phyloP scores from a whole-genome alignment of 768 basidiomycete genomes.

The Suillus decipiens region DNA sequence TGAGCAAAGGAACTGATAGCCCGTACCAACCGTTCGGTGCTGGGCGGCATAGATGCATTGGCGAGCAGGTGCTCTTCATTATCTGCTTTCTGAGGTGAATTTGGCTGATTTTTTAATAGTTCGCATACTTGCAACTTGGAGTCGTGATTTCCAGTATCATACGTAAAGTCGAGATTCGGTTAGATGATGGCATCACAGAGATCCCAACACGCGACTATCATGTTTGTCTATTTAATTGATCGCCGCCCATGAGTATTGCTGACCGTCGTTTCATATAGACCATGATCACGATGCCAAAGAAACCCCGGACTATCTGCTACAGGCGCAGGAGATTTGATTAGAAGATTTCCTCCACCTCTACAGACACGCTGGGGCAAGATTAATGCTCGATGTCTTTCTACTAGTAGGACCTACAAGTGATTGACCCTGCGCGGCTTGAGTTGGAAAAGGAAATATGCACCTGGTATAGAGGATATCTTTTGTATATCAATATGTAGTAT shows the following conservation, averaged over 20 bases:
- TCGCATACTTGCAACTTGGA: constrained; percentile 93
- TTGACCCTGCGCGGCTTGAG: no score
- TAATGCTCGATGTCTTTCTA: no score
- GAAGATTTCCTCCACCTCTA: no score
- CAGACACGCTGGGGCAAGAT: no score
- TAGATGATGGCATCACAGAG: constrained; percentile 51
- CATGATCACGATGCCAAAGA: constrained; percentile 89
- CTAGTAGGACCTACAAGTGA: no score
- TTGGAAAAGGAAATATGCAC: no score
- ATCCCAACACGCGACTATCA: constrained; percentile 57
- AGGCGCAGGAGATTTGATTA: no score
- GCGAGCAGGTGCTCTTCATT: constrained; percentile 66
- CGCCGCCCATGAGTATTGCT: background rate
- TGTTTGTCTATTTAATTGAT: constrained; percentile 46
- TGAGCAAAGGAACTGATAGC: constrained; percentile 94
- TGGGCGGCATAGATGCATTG: constrained; percentile 93
- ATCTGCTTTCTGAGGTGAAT: background rate
- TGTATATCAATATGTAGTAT: no score
- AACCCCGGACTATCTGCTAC: constrained; percentile 63
- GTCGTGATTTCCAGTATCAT: constrained; percentile 79
- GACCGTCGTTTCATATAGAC: constrained; percentile 58
- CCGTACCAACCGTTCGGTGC: constrained; percentile 98
- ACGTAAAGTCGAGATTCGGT: constrained; percentile 70
- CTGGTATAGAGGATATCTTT: no score
- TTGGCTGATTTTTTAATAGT: constrained; percentile 44